These are phyloP conservation scores for Chaetothyriales sp. DNA, from an alignment of 2,329 filamentous ascomycete genomes.

Conservation along the genomic window DNA sequence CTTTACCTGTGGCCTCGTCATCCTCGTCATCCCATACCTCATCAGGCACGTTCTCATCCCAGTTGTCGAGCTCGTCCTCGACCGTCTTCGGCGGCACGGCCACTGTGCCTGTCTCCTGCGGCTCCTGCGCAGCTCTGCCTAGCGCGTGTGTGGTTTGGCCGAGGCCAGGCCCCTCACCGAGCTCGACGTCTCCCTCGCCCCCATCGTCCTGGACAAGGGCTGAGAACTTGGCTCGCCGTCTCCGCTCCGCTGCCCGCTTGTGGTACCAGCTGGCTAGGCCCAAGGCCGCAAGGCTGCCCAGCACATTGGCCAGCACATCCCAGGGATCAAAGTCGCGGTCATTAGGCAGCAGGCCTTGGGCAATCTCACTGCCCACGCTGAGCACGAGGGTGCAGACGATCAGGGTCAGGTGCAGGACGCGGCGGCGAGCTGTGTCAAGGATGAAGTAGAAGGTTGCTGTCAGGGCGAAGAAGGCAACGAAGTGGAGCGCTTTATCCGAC, in stretches of 20 bases:
- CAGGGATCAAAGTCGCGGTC: slow-evolving; percentile 60
- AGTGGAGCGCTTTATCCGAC: slow-evolving; percentile 84
- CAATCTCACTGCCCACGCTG: slow-evolving; percentile 44
- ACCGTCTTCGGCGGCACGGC: slow-evolving; percentile 31
- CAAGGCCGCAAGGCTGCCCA: slow-evolving; percentile 60
- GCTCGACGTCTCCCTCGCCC: slow-evolving; percentile 52
- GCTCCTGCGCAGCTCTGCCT: slow-evolving; percentile 1
- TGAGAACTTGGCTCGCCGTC: slow-evolving; percentile 60
- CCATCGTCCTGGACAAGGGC: slow-evolving; percentile 42
- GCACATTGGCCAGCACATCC: slow-evolving; percentile 76
- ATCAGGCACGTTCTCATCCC: slow-evolving; percentile 72
- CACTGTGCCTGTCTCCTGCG: slow-evolving; percentile 17
- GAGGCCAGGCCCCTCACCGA: slow-evolving; percentile 32
- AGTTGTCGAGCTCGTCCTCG: slow-evolving; percentile 79
- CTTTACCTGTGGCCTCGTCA: slow-evolving; percentile 19
- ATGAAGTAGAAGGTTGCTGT: slow-evolving; percentile 91
- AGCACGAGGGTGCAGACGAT: slow-evolving; percentile 58
- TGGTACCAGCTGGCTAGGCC: slow-evolving; percentile 82
- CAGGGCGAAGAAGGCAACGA: slow-evolving; percentile 77
- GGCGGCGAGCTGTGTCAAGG: slow-evolving; percentile 75
- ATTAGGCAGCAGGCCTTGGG: slow-evolving; percentile 54
- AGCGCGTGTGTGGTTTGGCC: slow-evolving; percentile 2
- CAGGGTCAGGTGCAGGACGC: slow-evolving; percentile 71
- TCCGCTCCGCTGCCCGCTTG: slow-evolving; percentile 83
- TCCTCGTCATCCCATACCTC: slow-evolving; percentile 48